These are phyloP conservation scores for Batkoa obscura DNA, from an alignment of 371 early-diverging fungal genomes.

Conservation along the genomic window DNA sequence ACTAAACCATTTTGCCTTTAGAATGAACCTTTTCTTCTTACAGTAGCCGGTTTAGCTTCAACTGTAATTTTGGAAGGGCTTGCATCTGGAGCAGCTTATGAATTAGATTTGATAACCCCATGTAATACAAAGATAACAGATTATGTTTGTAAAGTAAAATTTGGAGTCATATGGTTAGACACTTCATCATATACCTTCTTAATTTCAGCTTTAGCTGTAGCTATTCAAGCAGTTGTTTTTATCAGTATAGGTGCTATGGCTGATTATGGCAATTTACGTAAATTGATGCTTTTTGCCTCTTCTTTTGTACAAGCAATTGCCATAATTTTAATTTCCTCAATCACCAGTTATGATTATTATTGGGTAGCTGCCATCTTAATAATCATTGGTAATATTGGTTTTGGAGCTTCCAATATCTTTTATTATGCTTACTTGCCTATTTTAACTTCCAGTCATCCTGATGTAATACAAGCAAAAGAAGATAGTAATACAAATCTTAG, in stretches of 20 bases:
- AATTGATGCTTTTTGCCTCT: slow-evolving; percentile 9
- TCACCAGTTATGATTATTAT: slow-evolving; percentile 14
- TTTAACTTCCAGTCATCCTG: slow-evolving; percentile 22
- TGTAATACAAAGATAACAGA: no score
- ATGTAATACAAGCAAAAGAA: slow-evolving; percentile 10
- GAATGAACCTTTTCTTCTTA: no score
- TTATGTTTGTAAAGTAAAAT: no score
- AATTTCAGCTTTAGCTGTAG: slow-evolving; percentile 9
- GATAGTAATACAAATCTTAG: background rate
- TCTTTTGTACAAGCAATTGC: slow-evolving; percentile 17
- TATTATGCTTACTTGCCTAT: slow-evolving; percentile 36
- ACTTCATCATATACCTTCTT: slow-evolving; percentile 1
- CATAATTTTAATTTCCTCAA: slow-evolving; percentile 20
- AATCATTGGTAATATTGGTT: slow-evolving; percentile 21
- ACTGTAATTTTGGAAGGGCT: no score
- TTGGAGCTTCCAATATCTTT: slow-evolving; percentile 31
- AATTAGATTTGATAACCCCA: no score
- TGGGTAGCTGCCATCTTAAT: slow-evolving; percentile 20
- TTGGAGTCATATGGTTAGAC: no score
- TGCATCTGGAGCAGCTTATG: no score
- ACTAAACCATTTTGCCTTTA: no score
- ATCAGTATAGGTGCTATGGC: slow-evolving; percentile 34
- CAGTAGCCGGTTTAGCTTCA: no score
- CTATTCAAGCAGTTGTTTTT: slow-evolving; percentile 32
- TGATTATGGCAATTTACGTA: slow-evolving; percentile 30